Evolutionary conservation across 1,284 basidiomycete species (phyloP).

Genomic region (Malassezia globosa): DNA sequence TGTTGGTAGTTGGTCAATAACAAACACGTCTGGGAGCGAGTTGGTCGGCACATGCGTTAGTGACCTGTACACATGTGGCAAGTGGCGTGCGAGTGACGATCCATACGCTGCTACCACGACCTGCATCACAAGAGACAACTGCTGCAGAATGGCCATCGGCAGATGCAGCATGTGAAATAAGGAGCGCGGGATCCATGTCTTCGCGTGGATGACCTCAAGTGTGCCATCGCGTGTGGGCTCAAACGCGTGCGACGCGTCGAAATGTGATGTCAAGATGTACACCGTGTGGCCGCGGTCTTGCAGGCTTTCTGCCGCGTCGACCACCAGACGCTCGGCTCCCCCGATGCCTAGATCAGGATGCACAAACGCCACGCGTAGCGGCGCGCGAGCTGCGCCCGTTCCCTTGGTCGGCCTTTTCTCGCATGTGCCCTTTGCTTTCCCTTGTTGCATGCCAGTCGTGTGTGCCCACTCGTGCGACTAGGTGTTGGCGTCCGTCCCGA

Average conservation of each 20-base stretch:
- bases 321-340: slow-evolving; percentile 88
- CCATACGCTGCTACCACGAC: slow-evolving; percentile 28
- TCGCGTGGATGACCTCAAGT: slow-evolving; percentile 66
- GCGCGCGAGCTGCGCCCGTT: neutral
- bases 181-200: slow-evolving; percentile 65
- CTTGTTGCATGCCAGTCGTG: too few species aligned
- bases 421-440: too few species aligned
- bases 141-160: slow-evolving; percentile 74
- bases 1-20: slow-evolving; percentile 88
- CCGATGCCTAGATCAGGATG: slow-evolving; percentile 94
- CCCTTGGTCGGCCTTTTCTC: too few species aligned
- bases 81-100: slow-evolving; percentile 45
- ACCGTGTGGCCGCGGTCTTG: slow-evolving; percentile 74
- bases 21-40: slow-evolving; percentile 61
- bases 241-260: slow-evolving; percentile 56
- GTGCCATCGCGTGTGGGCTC: slow-evolving; percentile 52
- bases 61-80: slow-evolving; percentile 29
- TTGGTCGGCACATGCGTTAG: slow-evolving; percentile 42
- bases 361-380: slow-evolving; percentile 62
- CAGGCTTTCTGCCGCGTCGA: slow-evolving; percentile 84
- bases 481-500: too few species aligned
- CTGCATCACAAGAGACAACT: slow-evolving; percentile 59
- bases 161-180: slow-evolving; percentile 70
- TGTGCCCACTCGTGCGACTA: too few species aligned
- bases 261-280: slow-evolving; percentile 86